Evolutionary conservation across 768 basidiomycete species (phyloP), one percentile per base, ranked within the genome.

Genomic region (Sistotremastrum niveocremeum): DNA sequence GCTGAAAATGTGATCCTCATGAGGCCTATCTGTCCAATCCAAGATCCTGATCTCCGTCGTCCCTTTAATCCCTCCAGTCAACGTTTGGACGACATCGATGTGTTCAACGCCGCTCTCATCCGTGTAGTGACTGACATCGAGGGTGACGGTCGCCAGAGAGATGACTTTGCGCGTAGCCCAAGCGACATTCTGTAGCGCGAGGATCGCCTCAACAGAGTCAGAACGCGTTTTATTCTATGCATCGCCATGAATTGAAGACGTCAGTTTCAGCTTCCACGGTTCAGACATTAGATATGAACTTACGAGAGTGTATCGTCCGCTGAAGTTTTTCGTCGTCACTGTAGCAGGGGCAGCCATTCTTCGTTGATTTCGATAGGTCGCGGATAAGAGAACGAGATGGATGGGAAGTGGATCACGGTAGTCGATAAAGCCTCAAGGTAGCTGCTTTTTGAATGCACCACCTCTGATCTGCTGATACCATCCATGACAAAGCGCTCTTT

Each of bases 1-100:
- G 20, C 20, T 20, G 54, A 61, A 69, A 29, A 42, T 42, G 28
- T 42, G 29, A 47, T 39, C 32, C 2, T 33, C 38, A 36, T 53
- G 43, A 20, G 29, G 8, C 6, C 44, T 46, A 33, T 49, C 37
- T 10, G 11, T 40, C 35, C 48, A 48, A 43, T 48, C 47, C 28
- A 53, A 41, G 6, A 36, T 52, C 12, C 52, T 41, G 35, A 49
- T 49, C 40, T 53, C 52, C 12, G 42, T 30, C 9, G 52, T 53
- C 2, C 52, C 52, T 20, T 45, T 42, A 29, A 53, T 46, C 6
- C 52, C 52, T 7, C 52, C 52, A 5, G 52, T 46, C 29, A 53
- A 35, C 32, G 52, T 52, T 41, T 53, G 52, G 38, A 37, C 45
- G 37, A 49, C 46, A 39, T 52, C 52, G 35, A 53, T 53, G 32